These are phyloP conservation scores for Colletotrichum sp. DNA, from an alignment of 2,329 filamentous ascomycete species.

Conservation along the genomic window DNA sequence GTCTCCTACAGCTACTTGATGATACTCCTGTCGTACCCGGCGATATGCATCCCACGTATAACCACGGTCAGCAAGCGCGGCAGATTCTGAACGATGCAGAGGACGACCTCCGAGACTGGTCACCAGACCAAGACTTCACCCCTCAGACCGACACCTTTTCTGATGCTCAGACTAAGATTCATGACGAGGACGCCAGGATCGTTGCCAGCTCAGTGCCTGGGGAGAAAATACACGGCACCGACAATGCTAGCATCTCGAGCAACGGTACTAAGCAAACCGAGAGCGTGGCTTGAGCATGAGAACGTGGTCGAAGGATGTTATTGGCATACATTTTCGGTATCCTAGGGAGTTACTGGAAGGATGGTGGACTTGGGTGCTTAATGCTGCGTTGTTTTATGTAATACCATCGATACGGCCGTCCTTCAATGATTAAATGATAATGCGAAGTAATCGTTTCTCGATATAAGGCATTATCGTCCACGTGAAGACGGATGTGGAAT, in stretches of 20 bases:
- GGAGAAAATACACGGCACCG: not conserved
- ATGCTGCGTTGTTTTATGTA: not conserved
- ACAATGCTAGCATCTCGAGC: not conserved
- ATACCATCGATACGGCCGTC: constrained; percentile 8
- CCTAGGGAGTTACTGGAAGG: not conserved
- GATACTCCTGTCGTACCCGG: constrained; percentile 90
- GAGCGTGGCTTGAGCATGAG: not conserved
- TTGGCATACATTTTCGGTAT: not conserved
- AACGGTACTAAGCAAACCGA: constrained; percentile 2
- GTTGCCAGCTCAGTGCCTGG: not conserved
- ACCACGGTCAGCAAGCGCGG: constrained; percentile 69
- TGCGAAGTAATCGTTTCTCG: not conserved
- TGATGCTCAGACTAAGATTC: constrained; percentile 1
- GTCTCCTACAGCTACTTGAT: constrained; percentile 84
- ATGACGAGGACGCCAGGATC: constrained; percentile 10
- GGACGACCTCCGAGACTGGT: constrained; percentile 83
- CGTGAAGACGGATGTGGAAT: not conserved
- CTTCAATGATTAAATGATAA: constrained; percentile 4
- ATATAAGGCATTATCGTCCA: not conserved
- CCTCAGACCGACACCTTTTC: not conserved
- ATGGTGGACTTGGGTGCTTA: not conserved
- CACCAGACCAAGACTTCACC: constrained; percentile 44
- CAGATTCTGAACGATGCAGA: constrained; percentile 93
- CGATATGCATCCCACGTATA: constrained; percentile 74
- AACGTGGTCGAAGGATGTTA: too few relatives aligned